These are phyloP conservation scores for Lophium mytilinum DNA, from an alignment of 495 filamentous ascomycete species.

Conservation along the genomic window DNA sequence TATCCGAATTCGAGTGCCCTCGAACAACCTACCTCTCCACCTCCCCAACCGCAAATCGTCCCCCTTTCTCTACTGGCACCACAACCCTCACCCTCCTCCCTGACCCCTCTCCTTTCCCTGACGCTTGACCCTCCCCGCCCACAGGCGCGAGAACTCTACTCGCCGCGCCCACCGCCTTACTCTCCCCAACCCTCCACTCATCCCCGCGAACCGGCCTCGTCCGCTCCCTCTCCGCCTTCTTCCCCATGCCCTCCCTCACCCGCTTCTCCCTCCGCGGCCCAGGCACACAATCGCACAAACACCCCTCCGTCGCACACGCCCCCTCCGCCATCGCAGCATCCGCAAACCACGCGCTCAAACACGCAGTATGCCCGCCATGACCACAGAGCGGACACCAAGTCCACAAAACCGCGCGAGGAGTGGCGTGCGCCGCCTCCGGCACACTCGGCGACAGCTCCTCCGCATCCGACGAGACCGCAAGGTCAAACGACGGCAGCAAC, in stretches of 20 bases:
- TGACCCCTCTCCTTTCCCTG: slow-evolving; percentile 3
- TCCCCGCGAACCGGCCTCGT: slow-evolving; percentile 18
- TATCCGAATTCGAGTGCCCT: too few relatives aligned
- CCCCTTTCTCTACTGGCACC: slow-evolving; percentile 5
- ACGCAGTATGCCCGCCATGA: slow-evolving; percentile 31
- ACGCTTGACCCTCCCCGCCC: neutral
- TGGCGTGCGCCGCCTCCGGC: slow-evolving; percentile 1
- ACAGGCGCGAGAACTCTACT: slow-evolving; percentile 9
- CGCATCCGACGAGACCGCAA: neutral
- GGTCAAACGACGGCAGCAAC: neutral
- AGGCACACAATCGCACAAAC: slow-evolving; percentile 30
- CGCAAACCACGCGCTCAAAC: slow-evolving; percentile 29
- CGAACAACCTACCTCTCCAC: neutral
- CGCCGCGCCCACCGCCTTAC: slow-evolving; percentile 21
- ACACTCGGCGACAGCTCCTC: slow-evolving; percentile 7
- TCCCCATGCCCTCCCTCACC: slow-evolving; percentile 3
- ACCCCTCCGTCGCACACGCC: slow-evolving; percentile 32
- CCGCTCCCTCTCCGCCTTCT: slow-evolving; percentile 19
- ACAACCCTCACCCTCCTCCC: slow-evolving; percentile 22
- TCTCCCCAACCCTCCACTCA: slow-evolving; percentile 23
- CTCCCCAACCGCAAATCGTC: neutral
- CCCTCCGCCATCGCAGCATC: slow-evolving; percentile 19
- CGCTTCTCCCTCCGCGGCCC: slow-evolving; percentile 22
- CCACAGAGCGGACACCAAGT: slow-evolving; percentile 32
- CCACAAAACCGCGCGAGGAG: slow-evolving; percentile 20